Percentiles rank a stretch among this genome's conserved stretches.
Conservation (phyloP, 78 protist genomes). For the Protostelium mycophagum region DNA sequence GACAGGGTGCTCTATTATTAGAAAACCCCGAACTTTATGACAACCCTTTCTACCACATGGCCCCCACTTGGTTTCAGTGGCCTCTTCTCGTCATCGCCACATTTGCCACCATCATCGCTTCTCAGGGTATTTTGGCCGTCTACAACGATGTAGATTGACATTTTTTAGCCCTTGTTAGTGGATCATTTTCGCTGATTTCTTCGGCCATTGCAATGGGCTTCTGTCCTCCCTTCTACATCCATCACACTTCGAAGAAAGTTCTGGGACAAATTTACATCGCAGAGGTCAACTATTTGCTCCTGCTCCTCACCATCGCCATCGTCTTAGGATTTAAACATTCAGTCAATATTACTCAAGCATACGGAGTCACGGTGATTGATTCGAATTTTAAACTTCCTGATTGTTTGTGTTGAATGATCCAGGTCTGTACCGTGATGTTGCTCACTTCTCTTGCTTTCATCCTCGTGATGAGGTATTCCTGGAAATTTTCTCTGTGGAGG, state of each 20-base stretch:
- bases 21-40: constrained; percentile 1
- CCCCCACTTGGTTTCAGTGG: constrained; percentile 20
- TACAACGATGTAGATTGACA: background rate
- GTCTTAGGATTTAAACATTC: constrained; percentile 32
- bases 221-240: constrained; percentile 12
- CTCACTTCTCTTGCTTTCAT: background rate
- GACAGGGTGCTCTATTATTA: constrained; percentile 16
- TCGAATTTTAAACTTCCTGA: background rate
- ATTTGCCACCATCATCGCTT: constrained; percentile 13
- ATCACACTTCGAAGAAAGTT: constrained; percentile 16
- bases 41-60: constrained; percentile 22
- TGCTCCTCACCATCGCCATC: constrained; percentile 2
- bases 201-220: constrained; percentile 8
- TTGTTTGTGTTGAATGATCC: background rate
- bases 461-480: background rate
- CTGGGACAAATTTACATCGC: constrained; percentile 25
- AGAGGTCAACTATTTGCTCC: constrained; percentile 10
- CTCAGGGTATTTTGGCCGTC: constrained; percentile 1
- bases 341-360: constrained; percentile 9
- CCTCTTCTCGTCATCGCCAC: constrained; percentile 18
- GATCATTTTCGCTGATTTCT: constrained; percentile 17
- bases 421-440: background rate
- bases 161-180: background rate
- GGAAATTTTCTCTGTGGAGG: background rate
- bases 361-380: constrained; percentile 7